A percentile compares a stretch with the other conserved stretches of the same genome.
These are phyloP conservation scores for Diaporthe batatas DNA, from an alignment of 2,329 filamentous ascomycete genomes.

Conservation along the genomic window DNA sequence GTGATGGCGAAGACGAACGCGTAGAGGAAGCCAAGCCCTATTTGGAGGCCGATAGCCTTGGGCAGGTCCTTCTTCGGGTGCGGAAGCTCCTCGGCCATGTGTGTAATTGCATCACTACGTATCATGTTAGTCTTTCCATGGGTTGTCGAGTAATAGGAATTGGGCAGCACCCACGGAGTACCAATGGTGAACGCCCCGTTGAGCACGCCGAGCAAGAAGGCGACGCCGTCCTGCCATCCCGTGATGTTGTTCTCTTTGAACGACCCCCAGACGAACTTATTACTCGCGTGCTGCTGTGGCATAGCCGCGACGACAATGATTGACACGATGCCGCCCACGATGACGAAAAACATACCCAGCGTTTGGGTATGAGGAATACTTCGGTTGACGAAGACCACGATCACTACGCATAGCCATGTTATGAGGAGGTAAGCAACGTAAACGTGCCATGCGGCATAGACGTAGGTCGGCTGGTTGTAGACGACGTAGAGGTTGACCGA, in stretches of 20 bases:
- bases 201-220: constrained; percentile 74
- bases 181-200: constrained; percentile 77
- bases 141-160: no score
- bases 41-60: constrained; percentile 63
- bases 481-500: constrained; percentile 71
- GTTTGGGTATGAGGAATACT: constrained; percentile 66
- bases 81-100: constrained; percentile 72
- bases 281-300: constrained; percentile 64
- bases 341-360: constrained; percentile 67
- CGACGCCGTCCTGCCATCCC: constrained; percentile 71
- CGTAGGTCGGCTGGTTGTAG: constrained; percentile 66
- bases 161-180: constrained; percentile 50
- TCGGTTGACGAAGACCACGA: constrained; percentile 70
- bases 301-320: constrained; percentile 67
- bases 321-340: constrained; percentile 64
- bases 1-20: constrained; percentile 66
- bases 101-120: constrained; percentile 67
- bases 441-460: constrained; percentile 67
- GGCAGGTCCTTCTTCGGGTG: constrained; percentile 62
- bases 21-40: constrained; percentile 60
- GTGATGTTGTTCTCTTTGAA: constrained; percentile 62
- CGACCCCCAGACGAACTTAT: constrained; percentile 66
- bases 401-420: constrained; percentile 64
- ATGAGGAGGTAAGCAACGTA: constrained; percentile 70
- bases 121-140: no score